phyloP scores from a whole-genome alignment of 345 rosid species.

The Erodium maritimum region DNA sequence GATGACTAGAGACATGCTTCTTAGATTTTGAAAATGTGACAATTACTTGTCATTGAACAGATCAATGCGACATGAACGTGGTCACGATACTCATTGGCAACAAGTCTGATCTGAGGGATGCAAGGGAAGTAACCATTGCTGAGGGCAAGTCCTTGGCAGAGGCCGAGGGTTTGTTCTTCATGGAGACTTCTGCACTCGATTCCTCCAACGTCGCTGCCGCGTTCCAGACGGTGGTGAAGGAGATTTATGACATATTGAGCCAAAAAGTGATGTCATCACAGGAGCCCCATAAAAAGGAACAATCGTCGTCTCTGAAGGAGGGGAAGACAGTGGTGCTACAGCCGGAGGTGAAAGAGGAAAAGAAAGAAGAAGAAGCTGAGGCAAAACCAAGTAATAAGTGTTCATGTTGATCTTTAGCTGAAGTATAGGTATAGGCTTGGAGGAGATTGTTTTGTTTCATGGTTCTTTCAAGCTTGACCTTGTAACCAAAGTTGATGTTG shows the following conservation, averaged over 20 bases:
- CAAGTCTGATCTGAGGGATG: conserved; percentile 85
- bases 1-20: background rate
- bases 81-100: conserved; percentile 86
- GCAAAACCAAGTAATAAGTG: conserved; percentile 33
- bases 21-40: background rate
- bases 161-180: conserved; percentile 79
- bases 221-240: conserved; percentile 84
- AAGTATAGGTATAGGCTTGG: too few relatives aligned
- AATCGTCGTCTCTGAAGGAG: conserved; percentile 40
- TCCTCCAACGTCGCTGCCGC: conserved; percentile 80
- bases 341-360: conserved; percentile 20
- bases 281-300: conserved; percentile 58
- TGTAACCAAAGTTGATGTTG: too few relatives aligned
- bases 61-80: conserved; percentile 95
- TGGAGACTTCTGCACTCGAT: conserved; percentile 94
- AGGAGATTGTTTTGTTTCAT: too few relatives aligned
- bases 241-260: conserved; percentile 76
- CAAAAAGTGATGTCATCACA: conserved; percentile 82
- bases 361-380: conserved; percentile 18
- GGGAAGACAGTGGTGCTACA: conserved; percentile 66
- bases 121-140: conserved; percentile 71
- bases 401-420: conserved; percentile 50
- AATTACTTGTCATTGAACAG: conserved; percentile 35
- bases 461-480: too few relatives aligned
- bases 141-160: conserved; percentile 88